Evolutionary conservation across 768 basidiomycete genomes (phyloP).

Genomic region (Lactifluus subvellereus): DNA sequence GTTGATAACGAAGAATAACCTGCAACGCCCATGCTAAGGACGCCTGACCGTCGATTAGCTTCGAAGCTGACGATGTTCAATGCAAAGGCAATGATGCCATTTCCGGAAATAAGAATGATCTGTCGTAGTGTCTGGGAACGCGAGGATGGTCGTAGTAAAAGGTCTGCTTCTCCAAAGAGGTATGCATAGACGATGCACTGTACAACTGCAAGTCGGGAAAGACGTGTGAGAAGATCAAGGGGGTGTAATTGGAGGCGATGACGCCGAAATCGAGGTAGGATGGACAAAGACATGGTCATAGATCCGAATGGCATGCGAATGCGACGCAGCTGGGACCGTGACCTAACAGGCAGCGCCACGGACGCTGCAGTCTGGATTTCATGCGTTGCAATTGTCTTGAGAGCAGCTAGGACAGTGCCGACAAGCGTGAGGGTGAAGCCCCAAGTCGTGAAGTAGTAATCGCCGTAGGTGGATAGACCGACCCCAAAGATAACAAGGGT

Average conservation of each 20-base stretch:
- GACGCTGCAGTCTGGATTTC: slow-evolving; percentile 48
- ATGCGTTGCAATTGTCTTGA: slow-evolving; percentile 92
- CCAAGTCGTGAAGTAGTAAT: slow-evolving; percentile 84
- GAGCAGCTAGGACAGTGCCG: slow-evolving; percentile 85
- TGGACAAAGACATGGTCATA: slow-evolving; percentile 23
- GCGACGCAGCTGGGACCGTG: background rate
- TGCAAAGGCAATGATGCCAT: slow-evolving; percentile 85
- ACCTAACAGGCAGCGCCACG: slow-evolving; percentile 23
- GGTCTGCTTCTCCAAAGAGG: slow-evolving; percentile 71
- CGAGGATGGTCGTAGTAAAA: slow-evolving; percentile 39
- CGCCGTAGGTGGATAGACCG: slow-evolving; percentile 90
- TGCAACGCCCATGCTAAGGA: slow-evolving; percentile 87
- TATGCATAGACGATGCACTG: slow-evolving; percentile 79
- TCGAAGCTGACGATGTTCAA: slow-evolving; percentile 93
- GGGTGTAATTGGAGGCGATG: slow-evolving; percentile 52
- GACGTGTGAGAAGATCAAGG: slow-evolving; percentile 80
- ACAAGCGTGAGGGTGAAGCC: slow-evolving; percentile 85
- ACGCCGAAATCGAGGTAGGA: slow-evolving; percentile 21
- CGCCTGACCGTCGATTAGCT: slow-evolving; percentile 89
- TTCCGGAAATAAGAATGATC: slow-evolving; percentile 51
- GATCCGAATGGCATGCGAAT: slow-evolving; percentile 6
- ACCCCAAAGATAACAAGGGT: slow-evolving; percentile 87
- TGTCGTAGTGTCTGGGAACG: slow-evolving; percentile 25
- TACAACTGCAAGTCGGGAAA: slow-evolving; percentile 88
- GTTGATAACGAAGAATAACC: slow-evolving; percentile 40